A percentile compares a stretch with the other conserved stretches of the same genome.
phyloP scores from a whole-genome alignment of 2,329 filamentous ascomycete genomes.

The Leptodontidium sp. region DNA sequence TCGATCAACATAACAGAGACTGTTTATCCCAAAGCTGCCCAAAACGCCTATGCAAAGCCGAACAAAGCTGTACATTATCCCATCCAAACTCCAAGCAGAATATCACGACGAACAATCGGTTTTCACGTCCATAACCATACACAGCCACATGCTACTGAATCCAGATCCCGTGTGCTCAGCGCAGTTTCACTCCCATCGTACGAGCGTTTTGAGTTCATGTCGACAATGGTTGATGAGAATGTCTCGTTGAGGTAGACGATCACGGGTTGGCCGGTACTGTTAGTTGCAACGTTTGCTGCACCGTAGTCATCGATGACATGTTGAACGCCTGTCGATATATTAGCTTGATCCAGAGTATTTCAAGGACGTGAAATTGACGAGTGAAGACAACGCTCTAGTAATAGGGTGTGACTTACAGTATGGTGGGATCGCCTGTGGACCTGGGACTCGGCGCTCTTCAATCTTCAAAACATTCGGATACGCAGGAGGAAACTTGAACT shows the following conservation, averaged over 20 bases:
- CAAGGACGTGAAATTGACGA: background rate
- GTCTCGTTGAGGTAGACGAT: slow-evolving; percentile 45
- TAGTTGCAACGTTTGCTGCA: slow-evolving; percentile 37
- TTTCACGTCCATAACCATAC: slow-evolving; percentile 34
- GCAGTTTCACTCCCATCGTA: slow-evolving; percentile 7
- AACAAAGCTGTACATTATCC: slow-evolving; percentile 25
- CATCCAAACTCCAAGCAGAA: slow-evolving; percentile 21
- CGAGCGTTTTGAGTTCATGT: slow-evolving; percentile 27
- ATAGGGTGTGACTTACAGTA: slow-evolving; percentile 56
- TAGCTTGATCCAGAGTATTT: background rate
- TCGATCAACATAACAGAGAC: background rate
- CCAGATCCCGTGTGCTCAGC: slow-evolving; percentile 19
- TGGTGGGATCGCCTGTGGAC: slow-evolving; percentile 51
- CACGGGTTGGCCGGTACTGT: slow-evolving; percentile 38
- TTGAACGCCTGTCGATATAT: slow-evolving; percentile 52
- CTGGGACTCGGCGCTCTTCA: slow-evolving; percentile 63
- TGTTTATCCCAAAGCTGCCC: slow-evolving; percentile 16
- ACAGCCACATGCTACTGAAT: slow-evolving; percentile 27
- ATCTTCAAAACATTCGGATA: slow-evolving; percentile 71
- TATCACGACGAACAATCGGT: background rate
- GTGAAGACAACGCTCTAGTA: background rate
- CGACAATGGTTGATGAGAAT: slow-evolving; percentile 33
- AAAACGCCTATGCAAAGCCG: slow-evolving; percentile 22
- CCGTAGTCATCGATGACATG: slow-evolving; percentile 66
- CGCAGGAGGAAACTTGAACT: slow-evolving; percentile 43